Percentiles rank a stretch among this genome's conserved stretches.
Evolutionary conservation across 176 grass and related monocot species (phyloP).

Genomic region (Aegilops bicornis): DNA sequence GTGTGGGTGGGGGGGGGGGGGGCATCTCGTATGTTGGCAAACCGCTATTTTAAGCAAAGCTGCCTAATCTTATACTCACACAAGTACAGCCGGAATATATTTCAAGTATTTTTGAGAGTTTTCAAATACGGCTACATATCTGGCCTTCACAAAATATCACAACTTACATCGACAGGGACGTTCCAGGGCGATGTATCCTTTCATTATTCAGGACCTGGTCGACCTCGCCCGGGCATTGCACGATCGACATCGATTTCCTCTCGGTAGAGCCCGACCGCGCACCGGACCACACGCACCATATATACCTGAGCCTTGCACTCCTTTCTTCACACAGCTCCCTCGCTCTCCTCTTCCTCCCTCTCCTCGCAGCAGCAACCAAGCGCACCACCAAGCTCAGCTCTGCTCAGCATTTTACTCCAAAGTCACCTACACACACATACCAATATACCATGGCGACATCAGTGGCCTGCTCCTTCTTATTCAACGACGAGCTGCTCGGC

Average conservation of each 20-base stretch:
- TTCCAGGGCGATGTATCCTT: too few relatives aligned
- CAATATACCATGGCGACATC: constrained; percentile 13
- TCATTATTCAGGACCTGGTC: not conserved
- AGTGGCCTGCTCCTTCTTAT: constrained; percentile 38
- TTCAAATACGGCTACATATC: too few relatives aligned
- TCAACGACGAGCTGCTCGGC: constrained; percentile 30
- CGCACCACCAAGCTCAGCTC: not conserved
- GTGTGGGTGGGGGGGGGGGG: too few relatives aligned
- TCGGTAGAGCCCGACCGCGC: not conserved
- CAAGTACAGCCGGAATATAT: not conserved
- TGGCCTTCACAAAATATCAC: not conserved
- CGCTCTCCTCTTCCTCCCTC: not conserved
- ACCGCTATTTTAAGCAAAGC: not conserved
- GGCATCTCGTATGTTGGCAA: too few relatives aligned
- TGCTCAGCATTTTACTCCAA: not conserved
- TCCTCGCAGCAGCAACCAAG: too few relatives aligned
- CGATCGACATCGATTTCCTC: not conserved
- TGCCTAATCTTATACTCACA: not conserved
- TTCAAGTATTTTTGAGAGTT: not conserved
- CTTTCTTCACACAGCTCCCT: not conserved
- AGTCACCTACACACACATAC: not conserved
- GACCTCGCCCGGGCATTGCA: not conserved
- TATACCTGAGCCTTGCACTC: not conserved
- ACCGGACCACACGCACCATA: not conserved
- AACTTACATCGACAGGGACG: not conserved